Evolutionary conservation across 176 grass and related monocot genomes (phyloP).

Genomic region (Triticum turgidum): DNA sequence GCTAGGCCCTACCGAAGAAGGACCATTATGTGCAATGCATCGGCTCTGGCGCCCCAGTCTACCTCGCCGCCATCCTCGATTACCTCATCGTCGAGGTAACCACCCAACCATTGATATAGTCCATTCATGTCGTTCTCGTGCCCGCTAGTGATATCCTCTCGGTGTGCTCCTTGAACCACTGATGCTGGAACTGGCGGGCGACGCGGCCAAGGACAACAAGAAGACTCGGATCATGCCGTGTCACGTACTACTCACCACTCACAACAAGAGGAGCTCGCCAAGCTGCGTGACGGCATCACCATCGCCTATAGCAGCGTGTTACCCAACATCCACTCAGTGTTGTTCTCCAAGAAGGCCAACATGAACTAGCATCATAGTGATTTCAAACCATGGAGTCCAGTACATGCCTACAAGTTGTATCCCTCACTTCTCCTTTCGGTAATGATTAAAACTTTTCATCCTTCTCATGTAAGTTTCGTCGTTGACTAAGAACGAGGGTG

Average conservation of each 20-base stretch:
- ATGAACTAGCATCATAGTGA: no score
- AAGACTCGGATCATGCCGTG: constrained; percentile 15
- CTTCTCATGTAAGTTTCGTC: no score
- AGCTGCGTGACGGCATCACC: constrained; percentile 1
- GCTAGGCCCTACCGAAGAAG: constrained; percentile 39
- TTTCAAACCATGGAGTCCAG: no score
- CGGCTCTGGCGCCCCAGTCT: constrained; percentile 28
- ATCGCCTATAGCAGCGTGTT: neutral
- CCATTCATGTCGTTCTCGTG: neutral
- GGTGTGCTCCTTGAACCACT: neutral
- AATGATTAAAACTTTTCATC: no score
- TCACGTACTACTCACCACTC: constrained; percentile 25
- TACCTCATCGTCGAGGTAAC: constrained; percentile 29
- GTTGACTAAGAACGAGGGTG: no score
- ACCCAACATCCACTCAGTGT: constrained; percentile 17
- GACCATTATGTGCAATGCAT: constrained; percentile 35
- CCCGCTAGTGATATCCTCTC: neutral
- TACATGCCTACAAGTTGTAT: no score
- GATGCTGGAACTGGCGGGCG: constrained; percentile 28
- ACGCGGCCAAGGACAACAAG: constrained; percentile 37
- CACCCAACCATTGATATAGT: neutral
- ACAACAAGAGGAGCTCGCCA: constrained; percentile 28
- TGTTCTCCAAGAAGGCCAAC: neutral
- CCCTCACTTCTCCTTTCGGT: no score
- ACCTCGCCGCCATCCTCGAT: constrained; percentile 38